Conservation (phyloP, 495 filamentous ascomycete species). For the Neurospora africana region DNA sequence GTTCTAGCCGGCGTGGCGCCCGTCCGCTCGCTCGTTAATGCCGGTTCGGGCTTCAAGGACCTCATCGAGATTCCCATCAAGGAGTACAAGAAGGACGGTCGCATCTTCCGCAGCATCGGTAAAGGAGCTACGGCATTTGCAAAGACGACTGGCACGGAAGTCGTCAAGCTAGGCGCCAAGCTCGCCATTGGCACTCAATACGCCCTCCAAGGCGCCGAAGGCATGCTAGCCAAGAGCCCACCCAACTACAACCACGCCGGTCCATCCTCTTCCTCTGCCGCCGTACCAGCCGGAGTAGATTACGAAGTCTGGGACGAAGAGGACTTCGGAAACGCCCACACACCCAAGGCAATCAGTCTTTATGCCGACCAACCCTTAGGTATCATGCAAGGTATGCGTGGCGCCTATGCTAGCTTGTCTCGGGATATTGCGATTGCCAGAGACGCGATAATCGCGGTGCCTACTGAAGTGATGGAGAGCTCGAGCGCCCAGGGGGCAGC, state of each 20-base stretch:
- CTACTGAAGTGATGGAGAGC: constrained; percentile 81
- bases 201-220: constrained; percentile 79
- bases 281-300: constrained; percentile 11
- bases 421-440: constrained; percentile 73
- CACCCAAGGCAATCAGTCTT: constrained; percentile 59
- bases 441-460: constrained; percentile 91
- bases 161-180: constrained; percentile 89
- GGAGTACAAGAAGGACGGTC: constrained; percentile 89
- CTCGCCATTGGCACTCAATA: constrained; percentile 91
- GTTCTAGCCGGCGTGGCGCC: constrained; percentile 85
- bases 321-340: constrained; percentile 45
- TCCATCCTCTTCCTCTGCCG: constrained; percentile 8
- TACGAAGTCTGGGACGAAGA: constrained; percentile 53
- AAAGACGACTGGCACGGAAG: constrained; percentile 81
- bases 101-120: constrained; percentile 80
- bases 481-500: constrained; percentile 73
- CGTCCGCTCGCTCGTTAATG: constrained; percentile 79
- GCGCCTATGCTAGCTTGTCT: constrained; percentile 70
- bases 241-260: neutral
- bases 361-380: constrained; percentile 91
- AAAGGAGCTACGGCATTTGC: constrained; percentile 85
- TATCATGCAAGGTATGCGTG: constrained; percentile 72
- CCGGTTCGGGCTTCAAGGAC: constrained; percentile 75
- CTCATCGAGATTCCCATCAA: constrained; percentile 79
- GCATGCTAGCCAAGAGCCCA: constrained; percentile 48